These are phyloP conservation scores for Solanum pinnatisectum DNA, from an alignment of 257 asterid genomes.

Conservation along the genomic window DNA sequence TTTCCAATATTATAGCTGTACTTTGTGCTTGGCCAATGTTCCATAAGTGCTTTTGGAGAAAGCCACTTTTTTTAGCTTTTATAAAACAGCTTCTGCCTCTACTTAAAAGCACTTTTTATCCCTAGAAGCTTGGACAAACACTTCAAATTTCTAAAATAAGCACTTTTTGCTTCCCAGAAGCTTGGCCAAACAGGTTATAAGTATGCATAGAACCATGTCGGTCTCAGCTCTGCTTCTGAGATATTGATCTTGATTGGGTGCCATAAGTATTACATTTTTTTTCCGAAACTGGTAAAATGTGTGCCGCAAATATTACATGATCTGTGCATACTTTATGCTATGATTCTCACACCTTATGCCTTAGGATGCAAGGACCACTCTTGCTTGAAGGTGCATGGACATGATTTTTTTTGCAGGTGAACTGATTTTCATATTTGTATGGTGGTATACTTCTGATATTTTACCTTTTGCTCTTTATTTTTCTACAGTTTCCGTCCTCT, in stretches of 20 bases:
- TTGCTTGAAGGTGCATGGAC: conserved; percentile 52
- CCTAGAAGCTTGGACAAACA: not conserved
- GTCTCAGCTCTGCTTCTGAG: conserved; percentile 12
- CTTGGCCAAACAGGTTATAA: not conserved
- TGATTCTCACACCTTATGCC: conserved; percentile 32
- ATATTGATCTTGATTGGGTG: conserved; percentile 9
- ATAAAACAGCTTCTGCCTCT: not conserved
- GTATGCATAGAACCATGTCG: not conserved
- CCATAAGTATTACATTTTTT: conserved; percentile 11
- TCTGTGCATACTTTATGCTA: conserved; percentile 18
- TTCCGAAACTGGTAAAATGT: not conserved
- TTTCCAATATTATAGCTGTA: not conserved
- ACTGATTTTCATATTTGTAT: conserved; percentile 37
- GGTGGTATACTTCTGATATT: conserved; percentile 9
- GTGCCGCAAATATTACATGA: conserved; percentile 17
- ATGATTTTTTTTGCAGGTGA: conserved; percentile 53
- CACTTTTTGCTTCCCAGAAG: not conserved
- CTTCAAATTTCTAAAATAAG: not conserved
- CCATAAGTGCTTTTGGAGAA: not conserved
- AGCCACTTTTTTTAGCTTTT: not conserved
- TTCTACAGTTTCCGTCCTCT: not conserved
- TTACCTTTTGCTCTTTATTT: conserved; percentile 4
- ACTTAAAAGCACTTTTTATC: not conserved
- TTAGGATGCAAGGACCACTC: conserved; percentile 45
- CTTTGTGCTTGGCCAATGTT: not conserved